Conservation (phyloP, 106 monocot species). For the Acorus gramineus region DNA sequence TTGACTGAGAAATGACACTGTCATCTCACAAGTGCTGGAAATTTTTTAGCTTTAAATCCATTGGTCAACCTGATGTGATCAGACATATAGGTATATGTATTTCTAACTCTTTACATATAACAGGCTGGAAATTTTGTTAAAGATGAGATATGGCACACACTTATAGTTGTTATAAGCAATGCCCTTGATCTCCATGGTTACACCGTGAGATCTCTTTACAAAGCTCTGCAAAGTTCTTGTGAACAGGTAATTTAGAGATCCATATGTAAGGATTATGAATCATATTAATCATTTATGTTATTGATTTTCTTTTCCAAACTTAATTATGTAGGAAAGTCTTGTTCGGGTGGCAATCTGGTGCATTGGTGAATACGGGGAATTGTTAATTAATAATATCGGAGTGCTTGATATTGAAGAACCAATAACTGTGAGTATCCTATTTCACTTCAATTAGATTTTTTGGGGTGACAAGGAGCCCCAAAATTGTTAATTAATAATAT, state of each 20-base stretch:
- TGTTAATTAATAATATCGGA: constrained; percentile 76
- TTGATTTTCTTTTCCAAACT: constrained; percentile 1
- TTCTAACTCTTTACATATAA: not conserved
- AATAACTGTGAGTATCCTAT: constrained; percentile 53
- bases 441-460: no score
- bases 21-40: no score
- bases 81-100: not conserved
- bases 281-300: not conserved
- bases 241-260: constrained; percentile 51
- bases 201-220: constrained; percentile 82
- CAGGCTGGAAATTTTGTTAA: constrained; percentile 79
- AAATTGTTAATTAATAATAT: no score
- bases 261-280: no score
- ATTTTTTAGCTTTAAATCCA: no score
- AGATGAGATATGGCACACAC: constrained; percentile 96
- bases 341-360: constrained; percentile 92
- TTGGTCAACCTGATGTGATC: no score
- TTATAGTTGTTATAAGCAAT: constrained; percentile 93
- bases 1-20: no score
- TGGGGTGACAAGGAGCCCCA: no score
- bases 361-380: constrained; percentile 97
- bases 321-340: constrained; percentile 56
- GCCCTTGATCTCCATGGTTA: constrained; percentile 96
- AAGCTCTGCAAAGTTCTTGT: constrained; percentile 50
- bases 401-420: constrained; percentile 72